These are phyloP conservation scores for Mycotypha africana DNA, from an alignment of 371 early-diverging fungal species.

Conservation along the genomic window DNA sequence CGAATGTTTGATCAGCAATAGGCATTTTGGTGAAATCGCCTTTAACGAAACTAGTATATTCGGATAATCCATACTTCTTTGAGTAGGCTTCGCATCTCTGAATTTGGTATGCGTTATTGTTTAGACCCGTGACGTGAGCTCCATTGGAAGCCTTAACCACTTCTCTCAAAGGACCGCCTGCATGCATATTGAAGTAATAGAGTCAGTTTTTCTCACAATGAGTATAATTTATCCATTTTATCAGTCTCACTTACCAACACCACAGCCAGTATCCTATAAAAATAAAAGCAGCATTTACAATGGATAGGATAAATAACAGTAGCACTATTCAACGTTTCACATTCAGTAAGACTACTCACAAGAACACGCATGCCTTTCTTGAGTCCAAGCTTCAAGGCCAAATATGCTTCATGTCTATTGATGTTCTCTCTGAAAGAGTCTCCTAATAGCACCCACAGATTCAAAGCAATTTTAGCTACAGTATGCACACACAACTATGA, in stretches of 20 bases:
- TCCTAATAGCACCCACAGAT: no score
- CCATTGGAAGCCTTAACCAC: constrained; percentile 68
- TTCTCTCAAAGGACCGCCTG: constrained; percentile 72
- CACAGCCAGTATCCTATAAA: constrained; percentile 68
- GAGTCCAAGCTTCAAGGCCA: constrained; percentile 63
- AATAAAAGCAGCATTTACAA: background rate
- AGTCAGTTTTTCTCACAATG: no score
- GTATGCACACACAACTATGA: no score
- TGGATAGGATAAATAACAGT: background rate
- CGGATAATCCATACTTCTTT: constrained; percentile 47
- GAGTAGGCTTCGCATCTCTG: constrained; percentile 66
- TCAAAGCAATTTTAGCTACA: no score
- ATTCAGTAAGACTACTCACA: no score
- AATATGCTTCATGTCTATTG: constrained; percentile 70
- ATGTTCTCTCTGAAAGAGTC: constrained; percentile 63
- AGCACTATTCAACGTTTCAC: background rate
- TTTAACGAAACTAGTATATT: constrained; percentile 49
- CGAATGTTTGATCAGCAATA: constrained; percentile 55
- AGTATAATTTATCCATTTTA: background rate
- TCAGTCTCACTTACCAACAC: constrained; percentile 54
- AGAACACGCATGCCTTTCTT: constrained; percentile 55
- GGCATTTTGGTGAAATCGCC: constrained; percentile 80
- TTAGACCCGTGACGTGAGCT: constrained; percentile 68
- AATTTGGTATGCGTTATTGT: constrained; percentile 83
- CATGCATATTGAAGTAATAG: no score